Evolutionary conservation across 345 rosid species (phyloP).

Genomic region (Brassica napus): DNA sequence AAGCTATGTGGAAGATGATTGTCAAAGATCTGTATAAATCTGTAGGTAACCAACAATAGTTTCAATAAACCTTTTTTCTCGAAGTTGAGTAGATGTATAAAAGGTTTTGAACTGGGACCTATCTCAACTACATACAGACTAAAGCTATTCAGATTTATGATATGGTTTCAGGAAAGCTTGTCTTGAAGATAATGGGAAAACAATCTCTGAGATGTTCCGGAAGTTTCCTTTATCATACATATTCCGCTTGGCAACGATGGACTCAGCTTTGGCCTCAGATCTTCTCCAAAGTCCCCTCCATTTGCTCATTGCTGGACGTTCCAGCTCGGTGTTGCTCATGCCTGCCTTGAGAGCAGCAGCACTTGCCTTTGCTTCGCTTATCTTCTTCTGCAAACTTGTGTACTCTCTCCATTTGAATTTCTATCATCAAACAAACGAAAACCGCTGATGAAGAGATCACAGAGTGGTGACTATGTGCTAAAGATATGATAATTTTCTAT

Average conservation of each 20-base stretch:
- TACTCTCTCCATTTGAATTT: slow-evolving; percentile 96
- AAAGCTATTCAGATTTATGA: slow-evolving; percentile 40
- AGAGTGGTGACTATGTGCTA: not conserved
- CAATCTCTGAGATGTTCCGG: slow-evolving; percentile 55
- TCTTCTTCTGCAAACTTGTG: slow-evolving; percentile 70
- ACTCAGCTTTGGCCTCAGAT: slow-evolving; percentile 52
- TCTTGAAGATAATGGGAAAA: slow-evolving; percentile 63
- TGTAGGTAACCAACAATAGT: slow-evolving; percentile 47
- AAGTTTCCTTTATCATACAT: slow-evolving; percentile 60
- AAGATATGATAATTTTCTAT: not conserved
- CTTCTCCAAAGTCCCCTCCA: slow-evolving; percentile 56
- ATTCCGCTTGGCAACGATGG: slow-evolving; percentile 46
- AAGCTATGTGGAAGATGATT: slow-evolving; percentile 47
- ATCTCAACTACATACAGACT: not conserved
- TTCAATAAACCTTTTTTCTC: slow-evolving; percentile 16
- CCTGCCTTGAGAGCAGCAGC: slow-evolving; percentile 68
- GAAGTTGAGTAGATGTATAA: not conserved
- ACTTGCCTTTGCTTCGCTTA: slow-evolving; percentile 72
- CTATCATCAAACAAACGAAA: slow-evolving; percentile 45
- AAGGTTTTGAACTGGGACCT: not conserved
- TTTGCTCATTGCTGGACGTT: slow-evolving; percentile 52
- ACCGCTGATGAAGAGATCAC: not conserved
- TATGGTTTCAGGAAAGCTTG: slow-evolving; percentile 45
- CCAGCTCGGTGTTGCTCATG: slow-evolving; percentile 37
- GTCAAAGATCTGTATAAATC: slow-evolving; percentile 60